These are phyloP conservation scores for Adansonia digitata DNA, from an alignment of 345 rosid species.

Conservation along the genomic window DNA sequence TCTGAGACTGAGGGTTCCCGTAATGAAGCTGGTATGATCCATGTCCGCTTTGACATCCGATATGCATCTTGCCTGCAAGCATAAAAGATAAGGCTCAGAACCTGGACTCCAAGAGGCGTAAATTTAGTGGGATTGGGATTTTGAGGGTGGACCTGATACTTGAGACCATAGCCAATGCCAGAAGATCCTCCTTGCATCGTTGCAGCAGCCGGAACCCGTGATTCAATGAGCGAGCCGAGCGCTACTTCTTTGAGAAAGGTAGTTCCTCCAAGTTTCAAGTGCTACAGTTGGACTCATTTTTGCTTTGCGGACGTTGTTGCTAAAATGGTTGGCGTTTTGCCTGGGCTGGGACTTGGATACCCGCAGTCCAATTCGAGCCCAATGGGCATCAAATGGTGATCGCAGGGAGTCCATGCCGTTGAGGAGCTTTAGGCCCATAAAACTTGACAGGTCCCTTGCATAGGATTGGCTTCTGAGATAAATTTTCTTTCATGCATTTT, in stretches of 20 bases:
- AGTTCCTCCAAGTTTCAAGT: background rate
- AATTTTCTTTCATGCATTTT: no score
- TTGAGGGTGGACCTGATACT: conserved; percentile 57
- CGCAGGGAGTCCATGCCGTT: no score
- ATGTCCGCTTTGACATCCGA: conserved; percentile 91
- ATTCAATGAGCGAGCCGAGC: background rate
- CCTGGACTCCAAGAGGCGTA: background rate
- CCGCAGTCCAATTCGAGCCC: background rate
- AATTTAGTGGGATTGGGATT: background rate
- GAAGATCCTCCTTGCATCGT: conserved; percentile 59
- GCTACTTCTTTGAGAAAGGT: background rate
- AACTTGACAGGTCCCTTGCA: no score
- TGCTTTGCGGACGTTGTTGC: background rate
- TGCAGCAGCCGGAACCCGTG: background rate
- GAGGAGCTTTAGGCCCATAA: no score
- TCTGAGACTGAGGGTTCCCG: conserved; percentile 85
- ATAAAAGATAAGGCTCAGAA: background rate
- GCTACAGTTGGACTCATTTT: background rate
- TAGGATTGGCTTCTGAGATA: no score
- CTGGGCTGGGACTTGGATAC: background rate
- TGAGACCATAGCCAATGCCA: conserved; percentile 85
- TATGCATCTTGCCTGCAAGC: conserved; percentile 77
- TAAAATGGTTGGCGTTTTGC: background rate
- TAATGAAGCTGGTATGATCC: conserved; percentile 89
- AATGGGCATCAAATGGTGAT: background rate